phyloP scores from a whole-genome alignment of 345 rosid genomes.

The Lepidium africanum region DNA sequence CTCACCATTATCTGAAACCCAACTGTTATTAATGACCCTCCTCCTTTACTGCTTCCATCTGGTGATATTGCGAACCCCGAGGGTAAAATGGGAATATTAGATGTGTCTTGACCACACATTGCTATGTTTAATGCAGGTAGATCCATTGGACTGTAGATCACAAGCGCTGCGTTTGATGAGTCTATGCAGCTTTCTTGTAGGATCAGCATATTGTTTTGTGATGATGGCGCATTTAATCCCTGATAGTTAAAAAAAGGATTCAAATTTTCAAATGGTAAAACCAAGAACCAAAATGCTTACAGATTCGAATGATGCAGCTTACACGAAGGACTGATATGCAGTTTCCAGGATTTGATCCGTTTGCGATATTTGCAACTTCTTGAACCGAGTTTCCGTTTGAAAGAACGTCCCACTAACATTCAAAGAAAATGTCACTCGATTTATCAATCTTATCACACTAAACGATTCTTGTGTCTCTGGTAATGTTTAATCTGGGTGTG shows the following conservation, averaged over 20 bases:
- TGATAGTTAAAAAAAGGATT: constrained; percentile 2
- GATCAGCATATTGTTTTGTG: constrained; percentile 87
- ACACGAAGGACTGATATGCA: constrained; percentile 92
- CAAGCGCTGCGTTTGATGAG: constrained; percentile 58
- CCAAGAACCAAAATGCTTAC: neutral
- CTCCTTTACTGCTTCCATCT: constrained; percentile 38
- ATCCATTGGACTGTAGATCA: constrained; percentile 84
- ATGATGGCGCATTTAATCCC: constrained; percentile 69
- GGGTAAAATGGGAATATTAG: constrained; percentile 71
- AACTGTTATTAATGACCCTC: constrained; percentile 75
- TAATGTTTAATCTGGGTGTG: neutral
- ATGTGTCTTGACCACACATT: constrained; percentile 88
- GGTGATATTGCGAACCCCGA: constrained; percentile 82
- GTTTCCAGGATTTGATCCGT: constrained; percentile 85
- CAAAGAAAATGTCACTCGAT: neutral
- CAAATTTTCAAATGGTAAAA: neutral
- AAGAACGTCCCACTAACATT: constrained; percentile 83
- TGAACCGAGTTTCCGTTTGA: constrained; percentile 75
- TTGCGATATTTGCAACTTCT: constrained; percentile 86
- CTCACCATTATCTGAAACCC: constrained; percentile 91
- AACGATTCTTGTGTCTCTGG: neutral
- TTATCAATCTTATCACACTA: neutral
- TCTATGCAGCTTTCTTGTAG: constrained; percentile 95
- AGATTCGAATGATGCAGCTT: constrained; percentile 19
- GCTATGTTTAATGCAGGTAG: constrained; percentile 68